Evolutionary conservation across 1,284 basidiomycete species (phyloP).

Genomic region (Gymnopus androsaceus): DNA sequence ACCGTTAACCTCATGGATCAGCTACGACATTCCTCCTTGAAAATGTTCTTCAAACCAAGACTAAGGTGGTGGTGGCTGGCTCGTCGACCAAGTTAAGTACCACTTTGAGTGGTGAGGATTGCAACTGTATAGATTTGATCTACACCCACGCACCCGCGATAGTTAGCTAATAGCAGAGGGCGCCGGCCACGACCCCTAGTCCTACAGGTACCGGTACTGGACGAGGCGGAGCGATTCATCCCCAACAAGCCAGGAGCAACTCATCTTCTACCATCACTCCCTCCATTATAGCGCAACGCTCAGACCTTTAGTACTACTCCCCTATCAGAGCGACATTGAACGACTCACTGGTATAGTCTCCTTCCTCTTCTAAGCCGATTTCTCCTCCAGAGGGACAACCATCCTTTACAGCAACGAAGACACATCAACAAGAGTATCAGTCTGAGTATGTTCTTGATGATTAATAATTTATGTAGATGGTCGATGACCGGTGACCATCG

Average conservation of each 20-base stretch:
- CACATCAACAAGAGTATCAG: conserved; percentile 96
- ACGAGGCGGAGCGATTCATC: conserved; percentile 16
- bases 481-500: too few species aligned
- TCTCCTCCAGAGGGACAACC: conserved; percentile 44
- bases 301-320: conserved; percentile 23
- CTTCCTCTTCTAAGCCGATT: conserved; percentile 50
- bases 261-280: conserved; percentile 17
- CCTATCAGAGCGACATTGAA: conserved; percentile 40
- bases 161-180: too few species aligned
- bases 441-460: conserved; percentile 93
- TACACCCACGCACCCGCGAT: too few species aligned
- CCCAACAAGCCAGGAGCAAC: neutral
- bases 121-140: too few species aligned
- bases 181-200: too few species aligned
- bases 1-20: too few species aligned
- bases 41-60: too few species aligned
- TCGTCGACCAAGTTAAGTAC: too few species aligned
- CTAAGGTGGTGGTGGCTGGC: too few species aligned
- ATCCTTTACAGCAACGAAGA: conserved; percentile 72
- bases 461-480: too few species aligned
- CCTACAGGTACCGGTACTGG: conserved; percentile 20
- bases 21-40: too few species aligned
- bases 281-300: neutral
- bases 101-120: too few species aligned
- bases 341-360: conserved; percentile 42